These are phyloP conservation scores for Taxawa tesnikishii DNA, from an alignment of 2,329 filamentous ascomycete genomes.

Conservation along the genomic window DNA sequence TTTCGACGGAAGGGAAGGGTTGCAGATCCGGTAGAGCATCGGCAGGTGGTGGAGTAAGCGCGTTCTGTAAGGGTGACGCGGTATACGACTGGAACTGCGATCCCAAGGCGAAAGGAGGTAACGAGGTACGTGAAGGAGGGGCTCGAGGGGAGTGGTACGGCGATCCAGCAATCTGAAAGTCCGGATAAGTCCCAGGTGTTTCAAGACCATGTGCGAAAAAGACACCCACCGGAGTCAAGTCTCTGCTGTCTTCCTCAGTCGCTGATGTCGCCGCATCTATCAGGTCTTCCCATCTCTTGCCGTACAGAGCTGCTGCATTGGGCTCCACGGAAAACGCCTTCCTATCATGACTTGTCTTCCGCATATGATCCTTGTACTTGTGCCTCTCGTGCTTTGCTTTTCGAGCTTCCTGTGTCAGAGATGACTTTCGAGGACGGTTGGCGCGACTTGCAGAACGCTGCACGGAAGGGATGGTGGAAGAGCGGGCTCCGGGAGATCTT, in stretches of 20 bases:
- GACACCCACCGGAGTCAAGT: slow-evolving; percentile 69
- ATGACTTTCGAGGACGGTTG: slow-evolving; percentile 70
- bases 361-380: slow-evolving; percentile 62
- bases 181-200: too few species aligned
- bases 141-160: slow-evolving; percentile 40
- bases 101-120: slow-evolving; percentile 43
- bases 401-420: slow-evolving; percentile 66
- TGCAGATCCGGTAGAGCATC: slow-evolving; percentile 34
- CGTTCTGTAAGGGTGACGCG: slow-evolving; percentile 81
- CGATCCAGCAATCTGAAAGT: slow-evolving; percentile 31
- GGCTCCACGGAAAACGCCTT: slow-evolving; percentile 85
- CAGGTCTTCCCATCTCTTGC: slow-evolving; percentile 90
- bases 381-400: slow-evolving; percentile 70
- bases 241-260: slow-evolving; percentile 78
- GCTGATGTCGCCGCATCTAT: slow-evolving; percentile 91
- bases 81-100: slow-evolving; percentile 56
- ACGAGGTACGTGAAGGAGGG: slow-evolving; percentile 43
- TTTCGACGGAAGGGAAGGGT: slow-evolving; percentile 81
- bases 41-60: slow-evolving; percentile 64
- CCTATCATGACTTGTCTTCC: slow-evolving; percentile 55
- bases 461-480: slow-evolving; percentile 75
- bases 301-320: slow-evolving; percentile 56
- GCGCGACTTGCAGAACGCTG: slow-evolving; percentile 58
- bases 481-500: slow-evolving; percentile 73
- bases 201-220: slow-evolving; percentile 12